Conservation (phyloP, 148 eudicot species). For the Camellia lanceoleosa region DNA sequence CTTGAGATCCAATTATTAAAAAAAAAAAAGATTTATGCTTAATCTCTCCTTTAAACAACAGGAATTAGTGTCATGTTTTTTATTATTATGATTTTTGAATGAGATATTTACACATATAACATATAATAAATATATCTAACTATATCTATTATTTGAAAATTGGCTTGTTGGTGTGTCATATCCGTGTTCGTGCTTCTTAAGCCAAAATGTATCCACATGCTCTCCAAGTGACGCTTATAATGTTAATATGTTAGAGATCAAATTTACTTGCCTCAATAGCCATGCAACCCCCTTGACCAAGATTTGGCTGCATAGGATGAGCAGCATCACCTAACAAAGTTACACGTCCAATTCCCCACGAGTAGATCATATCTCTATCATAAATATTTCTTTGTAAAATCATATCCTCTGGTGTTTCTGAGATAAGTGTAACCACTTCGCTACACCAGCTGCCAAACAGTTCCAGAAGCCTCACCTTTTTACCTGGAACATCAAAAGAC, state of each 20-base stretch:
- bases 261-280: constrained; percentile 32
- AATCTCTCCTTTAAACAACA: too few species aligned
- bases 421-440: constrained; percentile 18
- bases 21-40: too few species aligned
- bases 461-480: constrained; percentile 24
- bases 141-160: too few species aligned
- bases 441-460: constrained; percentile 30
- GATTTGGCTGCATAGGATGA: constrained; percentile 37
- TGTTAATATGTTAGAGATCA: neutral
- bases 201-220: neutral
- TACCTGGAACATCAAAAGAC: constrained; percentile 14
- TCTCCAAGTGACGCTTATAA: neutral
- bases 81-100: too few species aligned
- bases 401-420: constrained; percentile 14
- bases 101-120: too few species aligned
- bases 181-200: too few species aligned
- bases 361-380: constrained; percentile 20
- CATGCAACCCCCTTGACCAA: constrained; percentile 42
- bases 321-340: constrained; percentile 32
- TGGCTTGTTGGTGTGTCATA: too few species aligned
- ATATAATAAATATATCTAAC: too few species aligned
- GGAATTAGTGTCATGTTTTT: too few species aligned
- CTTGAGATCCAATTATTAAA: too few species aligned
- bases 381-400: constrained; percentile 26
- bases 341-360: constrained; percentile 30